phyloP scores from a whole-genome alignment of 2,329 filamentous ascomycete genomes.

The Arthrinium phaeospermum region DNA sequence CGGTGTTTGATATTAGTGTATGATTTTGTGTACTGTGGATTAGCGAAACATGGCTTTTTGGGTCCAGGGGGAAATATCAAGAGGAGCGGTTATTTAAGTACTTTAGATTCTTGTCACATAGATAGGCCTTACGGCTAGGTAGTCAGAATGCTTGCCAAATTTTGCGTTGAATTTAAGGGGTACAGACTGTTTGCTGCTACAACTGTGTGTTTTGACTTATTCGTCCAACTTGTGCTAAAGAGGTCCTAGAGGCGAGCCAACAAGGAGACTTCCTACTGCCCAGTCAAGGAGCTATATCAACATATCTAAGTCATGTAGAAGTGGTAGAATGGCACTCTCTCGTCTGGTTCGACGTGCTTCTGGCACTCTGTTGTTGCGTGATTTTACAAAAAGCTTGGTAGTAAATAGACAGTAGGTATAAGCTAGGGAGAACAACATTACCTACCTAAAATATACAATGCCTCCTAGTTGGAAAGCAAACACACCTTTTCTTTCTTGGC shows the following conservation, averaged over 20 bases:
- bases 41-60: neutral
- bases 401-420: too few relatives aligned
- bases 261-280: neutral
- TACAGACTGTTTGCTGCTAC: neutral
- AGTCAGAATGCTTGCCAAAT: neutral
- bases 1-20: constrained; percentile 13
- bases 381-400: too few relatives aligned
- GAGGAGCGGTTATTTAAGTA: constrained; percentile 1
- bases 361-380: too few relatives aligned
- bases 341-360: too few relatives aligned
- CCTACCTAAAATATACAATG: neutral
- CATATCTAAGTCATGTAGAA: neutral
- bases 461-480: too few relatives aligned
- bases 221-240: neutral
- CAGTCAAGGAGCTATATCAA: neutral
- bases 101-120: constrained; percentile 1
- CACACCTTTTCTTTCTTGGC: neutral
- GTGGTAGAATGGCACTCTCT: too few relatives aligned
- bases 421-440: too few relatives aligned
- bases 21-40: neutral
- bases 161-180: neutral
- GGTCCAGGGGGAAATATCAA: neutral
- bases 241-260: neutral
- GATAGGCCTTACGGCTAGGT: neutral
- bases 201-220: too few relatives aligned